A percentile compares a stretch with the other conserved stretches of the same genome.
phyloP scores from a whole-genome alignment of 1,284 basidiomycete genomes.

The Leccinum pallidistipes region DNA sequence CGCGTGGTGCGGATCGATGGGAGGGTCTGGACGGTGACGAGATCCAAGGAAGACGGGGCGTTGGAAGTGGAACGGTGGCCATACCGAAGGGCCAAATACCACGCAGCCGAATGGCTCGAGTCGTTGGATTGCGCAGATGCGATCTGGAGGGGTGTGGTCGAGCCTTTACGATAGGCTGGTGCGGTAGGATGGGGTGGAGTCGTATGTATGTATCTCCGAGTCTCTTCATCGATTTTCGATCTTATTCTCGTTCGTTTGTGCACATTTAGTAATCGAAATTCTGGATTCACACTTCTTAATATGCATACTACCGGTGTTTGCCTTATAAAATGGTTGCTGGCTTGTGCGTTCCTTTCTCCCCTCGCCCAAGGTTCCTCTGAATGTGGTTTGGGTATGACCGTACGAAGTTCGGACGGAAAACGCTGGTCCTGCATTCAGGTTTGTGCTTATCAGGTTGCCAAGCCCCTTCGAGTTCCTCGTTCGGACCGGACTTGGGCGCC shows the following conservation, averaged over 20 bases:
- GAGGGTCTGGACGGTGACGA: slow-evolving; percentile 53
- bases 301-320: not conserved
- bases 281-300: not conserved
- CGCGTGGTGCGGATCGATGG: slow-evolving; percentile 54
- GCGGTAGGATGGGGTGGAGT: not conserved
- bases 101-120: slow-evolving; percentile 61
- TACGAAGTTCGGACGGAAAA: too few relatives aligned
- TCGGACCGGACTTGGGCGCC: too few relatives aligned
- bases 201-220: not conserved
- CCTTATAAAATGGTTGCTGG: not conserved
- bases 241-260: not conserved
- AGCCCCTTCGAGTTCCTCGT: too few relatives aligned
- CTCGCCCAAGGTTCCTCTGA: not conserved
- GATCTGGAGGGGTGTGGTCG: slow-evolving; percentile 28
- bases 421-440: too few relatives aligned
- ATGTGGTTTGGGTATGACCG: not conserved
- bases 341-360: not conserved
- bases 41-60: slow-evolving; percentile 23
- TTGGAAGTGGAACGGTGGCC: slow-evolving; percentile 57
- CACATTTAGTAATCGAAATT: not conserved
- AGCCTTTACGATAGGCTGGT: not conserved
- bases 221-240: not conserved
- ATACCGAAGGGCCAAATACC: slow-evolving; percentile 48
- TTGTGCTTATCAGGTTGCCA: too few relatives aligned
- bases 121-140: slow-evolving; percentile 57